Evolutionary conservation across 2,329 filamentous ascomycete species (phyloP), one percentile per base, ranked within the genome.

Genomic region (Cladosporium austrohemisphaericum): DNA sequence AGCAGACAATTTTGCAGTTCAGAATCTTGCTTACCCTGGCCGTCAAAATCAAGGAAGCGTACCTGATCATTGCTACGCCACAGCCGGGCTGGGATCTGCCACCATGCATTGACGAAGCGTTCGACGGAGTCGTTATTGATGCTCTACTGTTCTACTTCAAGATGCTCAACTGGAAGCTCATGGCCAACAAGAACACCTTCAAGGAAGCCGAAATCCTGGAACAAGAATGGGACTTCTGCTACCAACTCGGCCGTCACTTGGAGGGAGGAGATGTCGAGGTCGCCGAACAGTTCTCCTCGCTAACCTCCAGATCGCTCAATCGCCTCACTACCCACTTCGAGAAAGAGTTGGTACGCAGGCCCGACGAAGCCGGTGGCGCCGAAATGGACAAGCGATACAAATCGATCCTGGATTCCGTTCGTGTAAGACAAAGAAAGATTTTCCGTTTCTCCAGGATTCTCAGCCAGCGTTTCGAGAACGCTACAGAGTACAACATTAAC

Each of bases 341-440:
- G 67, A 85, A 84, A 59, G 93, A 98, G 67, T 76, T 97, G 43
- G 86, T 92, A 57, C 81, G 85, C 49, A 86, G 88, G 59, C 84
- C 88, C 1, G 89, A 90, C 58, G 91, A 97, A 69, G 86, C 85
- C 50, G 81, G 85, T 25, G 72, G 72, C 1, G 73, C 81, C 7
- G 92, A 96, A 55, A 95, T 96, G 86, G 94, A 93, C 68, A 96
- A 95, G 72, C 83, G 93, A 37, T 98, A 97, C 75, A 97, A 96
- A 71, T 86, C 89, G 54, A 90, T 91, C 55, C 74, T 98, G 2
- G 93, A 98, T 67, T 97, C 93, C 1, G 94, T 97, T 18, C 89
- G 93, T 61, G 91, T 97, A 50, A 83, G 93, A 18, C 93, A 98
- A 69, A 81, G 93, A 68, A 97, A 97, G 80, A 77, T 98, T 55